Evolutionary conservation across 208 protist species (phyloP).

Genomic region (Leishmania gerbilli): DNA sequence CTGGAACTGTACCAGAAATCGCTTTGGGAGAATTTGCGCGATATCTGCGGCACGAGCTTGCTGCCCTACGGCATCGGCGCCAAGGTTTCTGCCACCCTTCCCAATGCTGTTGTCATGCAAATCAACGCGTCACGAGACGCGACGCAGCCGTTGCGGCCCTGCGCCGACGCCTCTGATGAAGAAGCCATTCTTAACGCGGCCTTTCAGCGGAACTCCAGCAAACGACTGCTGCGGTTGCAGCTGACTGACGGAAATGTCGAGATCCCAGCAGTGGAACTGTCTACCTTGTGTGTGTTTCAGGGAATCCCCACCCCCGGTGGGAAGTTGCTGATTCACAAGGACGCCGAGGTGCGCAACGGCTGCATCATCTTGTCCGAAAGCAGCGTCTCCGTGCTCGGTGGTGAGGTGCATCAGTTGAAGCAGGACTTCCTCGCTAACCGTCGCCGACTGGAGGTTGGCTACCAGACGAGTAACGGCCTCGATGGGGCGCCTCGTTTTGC

Average conservation of each 20-base stretch:
- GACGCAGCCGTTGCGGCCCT: slow-evolving; percentile 82
- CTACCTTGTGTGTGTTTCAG: slow-evolving; percentile 60
- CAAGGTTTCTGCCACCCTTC: slow-evolving; percentile 42
- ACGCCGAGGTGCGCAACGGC: slow-evolving; percentile 70
- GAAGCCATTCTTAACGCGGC: slow-evolving; percentile 50
- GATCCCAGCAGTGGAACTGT: slow-evolving; percentile 74
- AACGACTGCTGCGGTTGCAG: slow-evolving; percentile 68
- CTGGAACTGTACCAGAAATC: slow-evolving; percentile 54
- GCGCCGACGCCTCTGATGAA: slow-evolving; percentile 55
- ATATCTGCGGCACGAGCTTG: slow-evolving; percentile 52
- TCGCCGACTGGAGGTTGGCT: slow-evolving; percentile 49
- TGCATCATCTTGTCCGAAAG: slow-evolving; percentile 74
- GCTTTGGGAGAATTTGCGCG: slow-evolving; percentile 62
- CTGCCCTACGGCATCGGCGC: slow-evolving; percentile 62
- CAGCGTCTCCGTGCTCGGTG: slow-evolving; percentile 56
- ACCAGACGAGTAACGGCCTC: slow-evolving; percentile 53
- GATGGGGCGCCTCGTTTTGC: slow-evolving; percentile 75
- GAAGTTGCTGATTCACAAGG: slow-evolving; percentile 70
- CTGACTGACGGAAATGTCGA: slow-evolving; percentile 73
- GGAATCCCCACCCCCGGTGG: slow-evolving; percentile 74
- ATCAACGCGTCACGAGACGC: slow-evolving; percentile 73
- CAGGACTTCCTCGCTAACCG: slow-evolving; percentile 64
- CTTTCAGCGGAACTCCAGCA: slow-evolving; percentile 47
- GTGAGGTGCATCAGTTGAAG: slow-evolving; percentile 74
- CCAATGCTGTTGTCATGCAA: slow-evolving; percentile 66